Percentiles rank a stretch among this genome's conserved stretches.
Conservation (phyloP, 2,329 filamentous ascomycete species). For the Scleromitrula shiraiana region DNA sequence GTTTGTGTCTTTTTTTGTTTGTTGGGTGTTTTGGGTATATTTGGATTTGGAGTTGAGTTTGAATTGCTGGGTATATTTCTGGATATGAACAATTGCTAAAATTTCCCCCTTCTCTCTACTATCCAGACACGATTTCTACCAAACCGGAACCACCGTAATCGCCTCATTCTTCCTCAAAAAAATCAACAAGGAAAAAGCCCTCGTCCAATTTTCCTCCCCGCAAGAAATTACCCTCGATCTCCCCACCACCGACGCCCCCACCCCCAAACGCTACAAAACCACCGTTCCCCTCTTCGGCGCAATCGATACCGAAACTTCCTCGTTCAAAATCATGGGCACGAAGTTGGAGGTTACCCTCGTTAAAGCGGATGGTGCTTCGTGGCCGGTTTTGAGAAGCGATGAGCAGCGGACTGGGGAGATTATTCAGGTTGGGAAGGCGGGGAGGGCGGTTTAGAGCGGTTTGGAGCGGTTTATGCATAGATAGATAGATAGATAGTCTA, state of each 20-base stretch:
- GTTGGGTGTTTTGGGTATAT: not conserved
- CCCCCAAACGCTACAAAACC: slow-evolving; percentile 68
- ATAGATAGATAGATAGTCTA: not conserved
- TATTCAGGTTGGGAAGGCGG: slow-evolving; percentile 80
- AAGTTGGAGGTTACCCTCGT: slow-evolving; percentile 60
- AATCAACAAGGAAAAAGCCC: slow-evolving; percentile 75
- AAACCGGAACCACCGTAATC: slow-evolving; percentile 77
- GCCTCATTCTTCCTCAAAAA: slow-evolving; percentile 95
- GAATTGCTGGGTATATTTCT: no score
- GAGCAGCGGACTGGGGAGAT: slow-evolving; percentile 67
- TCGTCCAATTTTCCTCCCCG: slow-evolving; percentile 57
- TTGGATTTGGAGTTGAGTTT: not conserved
- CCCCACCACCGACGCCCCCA: slow-evolving; percentile 68
- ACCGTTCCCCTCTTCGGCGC: slow-evolving; percentile 66
- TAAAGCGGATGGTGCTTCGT: slow-evolving; percentile 57
- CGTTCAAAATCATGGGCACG: slow-evolving; percentile 60
- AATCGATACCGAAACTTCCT: slow-evolving; percentile 60
- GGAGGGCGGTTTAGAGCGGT: slow-evolving; percentile 26
- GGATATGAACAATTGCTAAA: no score
- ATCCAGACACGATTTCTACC: slow-evolving; percentile 80
- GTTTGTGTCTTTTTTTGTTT: slow-evolving; percentile 22
- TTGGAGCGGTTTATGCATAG: no score
- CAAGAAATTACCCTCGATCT: slow-evolving; percentile 67
- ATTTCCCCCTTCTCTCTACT: no score
- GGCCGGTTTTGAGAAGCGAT: slow-evolving; percentile 60